Evolutionary conservation across 169 alveolate species (phyloP), one percentile per base, ranked within the genome.

Genomic region (Plasmodium gallinaceum): DNA sequence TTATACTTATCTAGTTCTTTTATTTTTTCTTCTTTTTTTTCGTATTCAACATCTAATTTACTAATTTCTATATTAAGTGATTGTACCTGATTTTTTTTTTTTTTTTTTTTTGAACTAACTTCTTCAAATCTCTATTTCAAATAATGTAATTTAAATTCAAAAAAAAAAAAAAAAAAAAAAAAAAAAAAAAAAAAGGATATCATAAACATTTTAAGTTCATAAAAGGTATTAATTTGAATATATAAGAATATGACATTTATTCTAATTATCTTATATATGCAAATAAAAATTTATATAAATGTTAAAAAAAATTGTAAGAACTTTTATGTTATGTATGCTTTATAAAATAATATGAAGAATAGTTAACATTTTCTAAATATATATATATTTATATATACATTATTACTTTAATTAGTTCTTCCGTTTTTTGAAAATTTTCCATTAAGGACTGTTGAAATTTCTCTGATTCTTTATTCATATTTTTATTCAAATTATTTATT

Each of bases 1-100:
- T 83, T 83, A 24, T 83, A 83, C 52, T 83, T 83, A 45, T 83
- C 91, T 60, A 83, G 51, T 14, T 83, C 91, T 60, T 68, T 83
- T 83, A 83, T 68, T 71, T 83, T 83, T 37, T 83, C 91, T 61
- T 83, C 91, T 48, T 83, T 83, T 57, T 68, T 83, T 26, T 83
- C 91, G 0, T 66, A 26, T 18, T 83, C 83, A 18, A 83, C 91
- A n/a, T 83, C 72, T 20, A 83, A 65, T 54, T 83, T 83, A 51
- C 91, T 83, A 32, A 83, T 83, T 48, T 83, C 91, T n/a, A 83
- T 83, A 9, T 68, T 83, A 37, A 83, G 74, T 37, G 54, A 45
- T 37, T 83, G 91, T 7, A 68, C 91, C 24, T 68, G 80, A 42
- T 66, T 69, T 68, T 83, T 83, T 48, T 68, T 83, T 68, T 66